Base-by-base conservation (phyloP, 1,139 yeast species). In the Pichia sp. region DNA sequence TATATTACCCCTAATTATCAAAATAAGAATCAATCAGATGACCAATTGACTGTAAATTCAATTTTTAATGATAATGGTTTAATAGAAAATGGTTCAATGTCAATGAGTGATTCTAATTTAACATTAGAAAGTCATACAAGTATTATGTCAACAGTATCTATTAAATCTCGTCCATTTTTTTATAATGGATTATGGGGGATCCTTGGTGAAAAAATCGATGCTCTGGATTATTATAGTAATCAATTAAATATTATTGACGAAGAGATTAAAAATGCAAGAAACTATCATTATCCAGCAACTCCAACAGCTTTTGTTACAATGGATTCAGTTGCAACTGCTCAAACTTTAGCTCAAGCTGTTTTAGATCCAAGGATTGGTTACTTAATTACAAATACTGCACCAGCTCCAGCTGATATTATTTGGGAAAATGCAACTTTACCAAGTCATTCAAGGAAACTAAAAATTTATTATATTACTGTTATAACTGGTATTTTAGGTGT, bases 281-380 rank as follows among this genome's bases (percentile, higher is more conserved):
- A 63, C 30, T 69, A 78, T 47, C 82, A 80, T 49, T 83, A 79
- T 54, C 78, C 89, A 0, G 81, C 89, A 28, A 72, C 85, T 0
- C 80, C 87, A 9, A 76, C 87, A 9, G 92, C 92, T 0, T 84
- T 84, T 57, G 76, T 84, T 6, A 84, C 92, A 1, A 82, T 84
- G 92, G 87, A 82, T 52, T 78, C 87, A 0, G 92, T 83, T 1
- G 92, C 92, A 0, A 78, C 85, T 39, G 92, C 92, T 0, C 94
- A 84, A 62, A 82, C 83, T 87, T 85, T 87, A 3, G 92, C 92
- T 0, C 94, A 84, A 58, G 84, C 92, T 0, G 85, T 84, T 0
- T 63, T 84, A 45, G 92, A 84, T 57, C 92, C 92, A 6, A 70
- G 87, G 49, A 89, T 82, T 9, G 80, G 82, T 58, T 81, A 79